Percentiles rank a stretch among this genome's conserved stretches.
Evolutionary conservation across 2,329 filamentous ascomycete species (phyloP).

Genomic region (Pezicula neosporulosa): DNA sequence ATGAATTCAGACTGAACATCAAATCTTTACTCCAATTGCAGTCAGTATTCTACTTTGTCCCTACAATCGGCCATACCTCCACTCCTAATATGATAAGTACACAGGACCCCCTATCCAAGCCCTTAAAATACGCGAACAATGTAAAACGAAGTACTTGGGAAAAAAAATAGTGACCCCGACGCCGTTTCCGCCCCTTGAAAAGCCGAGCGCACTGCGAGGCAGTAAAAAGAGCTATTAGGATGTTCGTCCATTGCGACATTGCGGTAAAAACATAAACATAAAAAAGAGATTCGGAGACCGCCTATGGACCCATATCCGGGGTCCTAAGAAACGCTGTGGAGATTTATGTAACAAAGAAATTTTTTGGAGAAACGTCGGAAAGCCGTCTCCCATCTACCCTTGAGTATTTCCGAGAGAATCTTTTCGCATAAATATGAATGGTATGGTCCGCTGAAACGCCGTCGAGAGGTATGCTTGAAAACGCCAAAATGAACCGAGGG

Average conservation of each 20-base stretch:
- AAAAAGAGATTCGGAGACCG: constrained; percentile 16
- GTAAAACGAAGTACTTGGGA: constrained; percentile 13
- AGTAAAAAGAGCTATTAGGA: constrained; percentile 22
- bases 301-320: constrained; percentile 20
- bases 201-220: constrained; percentile 17
- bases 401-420: constrained; percentile 11
- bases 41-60: constrained; percentile 13
- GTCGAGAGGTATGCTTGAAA: constrained; percentile 26
- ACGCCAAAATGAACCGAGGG: constrained; percentile 20
- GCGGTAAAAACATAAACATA: constrained; percentile 21
- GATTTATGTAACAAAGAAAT: constrained; percentile 23
- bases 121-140: constrained; percentile 6
- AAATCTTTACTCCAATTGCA: constrained; percentile 22
- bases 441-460: constrained; percentile 30
- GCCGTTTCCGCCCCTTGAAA: constrained; percentile 16
- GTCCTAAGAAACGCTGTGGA: constrained; percentile 11
- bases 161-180: constrained; percentile 18
- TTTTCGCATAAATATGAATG: constrained; percentile 28
- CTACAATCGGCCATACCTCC: constrained; percentile 9
- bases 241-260: constrained; percentile 19
- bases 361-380: constrained; percentile 22
- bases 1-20: constrained; percentile 7
- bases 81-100: constrained; percentile 25
- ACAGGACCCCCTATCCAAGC: constrained; percentile 23
- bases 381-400: constrained; percentile 22